Conservation (phyloP, 768 basidiomycete genomes). For the Podaxis sp. region DNA sequence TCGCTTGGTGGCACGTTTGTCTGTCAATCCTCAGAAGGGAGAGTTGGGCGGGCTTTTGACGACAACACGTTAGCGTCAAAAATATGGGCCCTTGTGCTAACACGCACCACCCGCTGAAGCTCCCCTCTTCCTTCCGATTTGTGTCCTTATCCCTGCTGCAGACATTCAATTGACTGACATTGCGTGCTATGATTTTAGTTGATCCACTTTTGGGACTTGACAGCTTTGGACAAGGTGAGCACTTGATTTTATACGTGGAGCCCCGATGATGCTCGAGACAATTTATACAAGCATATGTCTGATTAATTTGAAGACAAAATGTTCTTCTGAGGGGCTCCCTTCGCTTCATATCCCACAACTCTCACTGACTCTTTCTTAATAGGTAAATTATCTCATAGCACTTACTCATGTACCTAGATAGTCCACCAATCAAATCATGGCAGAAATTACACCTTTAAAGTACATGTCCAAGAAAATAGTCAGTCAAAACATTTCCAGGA, state of each 20-base stretch:
- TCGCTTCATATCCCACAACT: background rate
- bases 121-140: background rate
- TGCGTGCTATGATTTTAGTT: constrained; percentile 5
- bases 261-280: constrained; percentile 45
- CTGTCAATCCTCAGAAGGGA: background rate
- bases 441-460: too few relatives aligned
- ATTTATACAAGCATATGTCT: constrained; percentile 73
- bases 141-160: background rate
- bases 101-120: constrained; percentile 42
- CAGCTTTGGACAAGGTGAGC: constrained; percentile 10
- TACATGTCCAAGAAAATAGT: too few relatives aligned
- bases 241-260: constrained; percentile 10
- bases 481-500: too few relatives aligned
- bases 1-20: background rate
- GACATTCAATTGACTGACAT: constrained; percentile 5
- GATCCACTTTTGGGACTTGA: background rate
- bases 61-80: constrained; percentile 18
- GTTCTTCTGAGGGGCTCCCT: constrained; percentile 41
- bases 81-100: constrained; percentile 30
- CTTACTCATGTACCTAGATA: background rate
- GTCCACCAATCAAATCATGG: background rate
- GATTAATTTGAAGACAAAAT: constrained; percentile 54
- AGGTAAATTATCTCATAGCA: background rate
- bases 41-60: constrained; percentile 18
- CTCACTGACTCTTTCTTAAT: background rate